A percentile compares a stretch with the other conserved stretches of the same genome.
These are phyloP conservation scores for Halophytophthora polymorphica DNA, from an alignment of 352 stramenopile species.

Conservation along the genomic window DNA sequence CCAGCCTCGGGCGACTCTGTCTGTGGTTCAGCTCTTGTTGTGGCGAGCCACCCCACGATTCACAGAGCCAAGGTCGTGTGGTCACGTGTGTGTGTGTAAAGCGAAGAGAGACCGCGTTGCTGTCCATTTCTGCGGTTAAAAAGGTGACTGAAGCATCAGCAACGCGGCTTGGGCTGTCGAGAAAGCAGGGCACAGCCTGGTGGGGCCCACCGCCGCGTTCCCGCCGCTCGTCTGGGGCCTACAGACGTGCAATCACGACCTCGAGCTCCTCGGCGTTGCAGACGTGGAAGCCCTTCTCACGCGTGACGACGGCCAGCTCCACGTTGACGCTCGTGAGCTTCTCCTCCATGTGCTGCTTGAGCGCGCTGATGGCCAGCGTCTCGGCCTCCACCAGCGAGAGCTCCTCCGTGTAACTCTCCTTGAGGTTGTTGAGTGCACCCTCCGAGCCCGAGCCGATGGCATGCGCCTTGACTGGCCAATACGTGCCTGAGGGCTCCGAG, in stretches of 20 bases:
- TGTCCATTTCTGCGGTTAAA: constrained; percentile 20
- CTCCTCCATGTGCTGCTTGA: constrained; percentile 99
- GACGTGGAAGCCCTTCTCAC: constrained; percentile 95
- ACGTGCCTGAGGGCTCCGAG: constrained; percentile 98
- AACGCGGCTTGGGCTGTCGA: not conserved
- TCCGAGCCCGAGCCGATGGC: constrained; percentile 98
- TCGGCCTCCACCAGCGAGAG: constrained; percentile 97
- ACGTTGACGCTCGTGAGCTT: constrained; percentile 98
- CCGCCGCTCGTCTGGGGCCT: no score
- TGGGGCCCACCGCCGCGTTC: no score
- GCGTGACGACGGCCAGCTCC: constrained; percentile 95
- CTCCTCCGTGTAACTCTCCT: constrained; percentile 96
- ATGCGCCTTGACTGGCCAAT: constrained; percentile 98
- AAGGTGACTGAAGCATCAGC: constrained; percentile 7
- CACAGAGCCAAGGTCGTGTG: no score
- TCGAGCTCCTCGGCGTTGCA: constrained; percentile 92
- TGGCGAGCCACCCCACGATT: no score
- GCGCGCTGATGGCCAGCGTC: constrained; percentile 92
- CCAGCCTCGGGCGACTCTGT: no score
- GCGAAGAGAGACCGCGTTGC: constrained; percentile 16
- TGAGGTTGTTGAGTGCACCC: constrained; percentile 96
- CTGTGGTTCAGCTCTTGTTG: no score
- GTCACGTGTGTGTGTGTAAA: no score
- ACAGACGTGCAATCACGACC: constrained; percentile 85
- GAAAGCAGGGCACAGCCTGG: constrained; percentile 3